Evolutionary conservation across 345 rosid species (phyloP), one percentile per base, ranked within the genome.

Genomic region (Euclidium syriacum): DNA sequence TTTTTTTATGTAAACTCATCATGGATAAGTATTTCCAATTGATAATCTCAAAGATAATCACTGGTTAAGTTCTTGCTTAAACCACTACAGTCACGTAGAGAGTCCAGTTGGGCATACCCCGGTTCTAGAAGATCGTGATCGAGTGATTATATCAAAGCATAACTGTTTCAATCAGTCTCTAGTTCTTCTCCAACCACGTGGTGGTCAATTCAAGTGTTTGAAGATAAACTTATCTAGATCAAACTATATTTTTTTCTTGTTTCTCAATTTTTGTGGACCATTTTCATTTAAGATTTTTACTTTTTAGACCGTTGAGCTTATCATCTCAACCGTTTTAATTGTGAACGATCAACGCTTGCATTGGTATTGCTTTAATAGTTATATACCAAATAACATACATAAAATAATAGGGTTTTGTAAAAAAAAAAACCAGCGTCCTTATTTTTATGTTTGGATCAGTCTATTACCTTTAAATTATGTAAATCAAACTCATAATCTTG

Each of bases 101-200:
- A 41, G n/a, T n/a, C 52, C 42, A 32, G 1, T 67, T 18, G 20
- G 48, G 4, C 42, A 14, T 20, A 4, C 4, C 24, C 29, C 9
- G n/a, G 32, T 25, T 59, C 60, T 68, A 51, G 73, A 68, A 32
- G 66, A 68, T 24, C 26, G 47, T 51, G 73, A 68, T 33, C 33
- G 54, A 29, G 22, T 12, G 7, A 59, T 12, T 29, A 3, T 60
- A 32, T 43, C 20, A 15, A 59, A 51, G 53, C 54, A 59, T n/a
- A 68, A 68, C 39, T 12, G 23, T 57, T 48, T 42, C 48, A 48
- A 66, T 55, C 43, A 47, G 8, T 24, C 38, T 47, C 27, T 30
- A 39, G 7, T 49, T 58, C 23, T 58, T 58, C 53, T 50, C 59
- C 65, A 30, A 22, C 60, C 66, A 68, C 73, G 66, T 40, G 53